A percentile compares a stretch with the other conserved stretches of the same genome.
phyloP scores from a whole-genome alignment of 2,329 filamentous ascomycete species.

The Sordariomycetes sp. region DNA sequence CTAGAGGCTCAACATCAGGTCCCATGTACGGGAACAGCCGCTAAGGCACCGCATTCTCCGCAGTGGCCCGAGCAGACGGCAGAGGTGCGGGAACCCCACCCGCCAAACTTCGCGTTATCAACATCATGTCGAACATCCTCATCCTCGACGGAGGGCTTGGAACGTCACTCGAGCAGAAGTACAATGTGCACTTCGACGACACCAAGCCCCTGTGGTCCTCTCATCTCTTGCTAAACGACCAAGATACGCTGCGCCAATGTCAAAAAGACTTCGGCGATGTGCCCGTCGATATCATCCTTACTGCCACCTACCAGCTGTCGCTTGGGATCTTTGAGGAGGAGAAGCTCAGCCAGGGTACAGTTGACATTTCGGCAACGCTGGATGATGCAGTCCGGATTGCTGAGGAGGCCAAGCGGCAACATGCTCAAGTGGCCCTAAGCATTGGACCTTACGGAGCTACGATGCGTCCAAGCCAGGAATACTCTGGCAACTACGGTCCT shows the following conservation, averaged over 20 bases:
- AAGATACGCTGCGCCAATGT: slow-evolving; percentile 39
- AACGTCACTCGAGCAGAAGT: slow-evolving; percentile 53
- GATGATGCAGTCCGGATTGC: slow-evolving; percentile 34
- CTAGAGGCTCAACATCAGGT: too few relatives aligned
- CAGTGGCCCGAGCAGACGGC: too few relatives aligned
- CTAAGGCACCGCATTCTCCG: too few relatives aligned
- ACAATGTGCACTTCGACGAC: slow-evolving; percentile 40
- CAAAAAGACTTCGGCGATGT: slow-evolving; percentile 46
- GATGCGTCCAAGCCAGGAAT: slow-evolving; percentile 58
- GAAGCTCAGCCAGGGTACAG: slow-evolving; percentile 28
- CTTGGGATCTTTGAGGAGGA: slow-evolving; percentile 46
- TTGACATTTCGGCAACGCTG: slow-evolving; percentile 29
- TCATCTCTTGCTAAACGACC: slow-evolving; percentile 49
- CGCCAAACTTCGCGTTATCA: too few relatives aligned
- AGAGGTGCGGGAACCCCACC: too few relatives aligned
- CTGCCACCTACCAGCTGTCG: slow-evolving; percentile 59
- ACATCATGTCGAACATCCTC: slow-evolving; percentile 23
- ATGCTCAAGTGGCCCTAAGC: slow-evolving; percentile 42
- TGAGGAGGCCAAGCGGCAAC: slow-evolving; percentile 7
- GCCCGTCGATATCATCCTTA: slow-evolving; percentile 54
- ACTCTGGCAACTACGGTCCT: slow-evolving; percentile 50
- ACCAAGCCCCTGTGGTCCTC: slow-evolving; percentile 58
- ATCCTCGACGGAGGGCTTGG: slow-evolving; percentile 61
- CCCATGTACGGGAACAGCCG: too few relatives aligned
- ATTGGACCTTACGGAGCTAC: slow-evolving; percentile 59